Evolutionary conservation across 495 filamentous ascomycete species (phyloP), one percentile per base, ranked within the genome.

Genomic region (Glarea lozoyensis): DNA sequence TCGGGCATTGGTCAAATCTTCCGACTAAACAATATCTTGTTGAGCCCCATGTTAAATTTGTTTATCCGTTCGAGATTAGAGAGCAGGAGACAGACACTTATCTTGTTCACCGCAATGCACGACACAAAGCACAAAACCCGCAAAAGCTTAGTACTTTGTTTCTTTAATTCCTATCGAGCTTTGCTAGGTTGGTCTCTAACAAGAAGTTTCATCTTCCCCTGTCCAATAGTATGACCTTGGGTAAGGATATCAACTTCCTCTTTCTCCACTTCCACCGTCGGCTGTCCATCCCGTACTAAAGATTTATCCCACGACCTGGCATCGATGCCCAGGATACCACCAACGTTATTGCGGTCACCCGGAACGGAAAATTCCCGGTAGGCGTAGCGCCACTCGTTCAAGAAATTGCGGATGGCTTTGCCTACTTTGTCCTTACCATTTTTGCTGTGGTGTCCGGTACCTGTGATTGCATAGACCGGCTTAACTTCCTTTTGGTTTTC

Each of bases 381-480:
- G 0, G 88, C 82, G 52, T 95, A 97, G 46, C 84, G 81, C 88
- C 88, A 94, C 54, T 97, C 90, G 53, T 90, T 90, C 19, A 99
- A 68, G 65, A 93, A 99, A 32, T 68, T 73, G 40, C 90, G 80
- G 49, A 99, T 77, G 6, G 88, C 86, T 66, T 95, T 96, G 47
- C 90, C 90, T 21, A 99, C 83, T 63, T 99, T 99, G 60, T 99
- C 93, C 61, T 96, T 97, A 50, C 92, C 92, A 56, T 94, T 92
- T 69, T 97, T 97, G 51, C 87, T 94, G 58, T 97, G 93, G 54
- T 99, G 93, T 9, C 90, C 90, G 5, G 92, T 96, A 44, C 92
- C 92, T 3, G 88, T 94, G 55, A 97, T 97, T 35, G 88, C 89
- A 54, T 97, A 99, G 21, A 97, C 74, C 2, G 89, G 82, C n/a